Conservation (phyloP, 1,284 basidiomycete genomes). For the Trametes polyzona region DNA sequence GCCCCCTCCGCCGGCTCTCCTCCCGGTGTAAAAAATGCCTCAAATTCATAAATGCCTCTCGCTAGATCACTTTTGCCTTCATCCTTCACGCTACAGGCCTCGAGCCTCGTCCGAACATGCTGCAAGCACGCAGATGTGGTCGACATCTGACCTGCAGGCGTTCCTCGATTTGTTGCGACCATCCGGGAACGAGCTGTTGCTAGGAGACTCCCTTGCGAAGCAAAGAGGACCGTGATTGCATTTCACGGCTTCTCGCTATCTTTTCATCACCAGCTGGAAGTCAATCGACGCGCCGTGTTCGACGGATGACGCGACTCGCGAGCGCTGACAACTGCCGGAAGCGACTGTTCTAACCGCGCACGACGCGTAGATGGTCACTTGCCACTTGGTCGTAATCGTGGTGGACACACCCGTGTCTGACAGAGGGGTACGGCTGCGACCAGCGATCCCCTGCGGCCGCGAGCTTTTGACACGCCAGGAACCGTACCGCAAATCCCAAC, state of each 20-base stretch:
- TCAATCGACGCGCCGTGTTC: background rate
- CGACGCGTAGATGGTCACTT: background rate
- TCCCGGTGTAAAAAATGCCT: background rate
- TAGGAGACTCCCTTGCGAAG: slow-evolving; percentile 2
- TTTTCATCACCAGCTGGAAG: background rate
- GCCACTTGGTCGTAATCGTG: too few species aligned
- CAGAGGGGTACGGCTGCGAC: background rate
- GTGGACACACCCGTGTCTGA: too few species aligned
- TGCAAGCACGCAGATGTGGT: too few species aligned
- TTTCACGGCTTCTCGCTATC: background rate
- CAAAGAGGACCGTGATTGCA: background rate
- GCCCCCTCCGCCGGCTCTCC: background rate
- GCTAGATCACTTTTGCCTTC: background rate
- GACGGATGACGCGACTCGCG: background rate
- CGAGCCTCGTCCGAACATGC: background rate
- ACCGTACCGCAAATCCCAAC: too few species aligned
- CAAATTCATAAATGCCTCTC: background rate
- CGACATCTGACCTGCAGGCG: too few species aligned
- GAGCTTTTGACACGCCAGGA: too few species aligned
- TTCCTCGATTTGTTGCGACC: background rate
- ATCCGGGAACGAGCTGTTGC: background rate
- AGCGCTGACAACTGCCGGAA: background rate
- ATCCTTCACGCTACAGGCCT: too few species aligned
- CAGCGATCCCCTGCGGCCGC: background rate
- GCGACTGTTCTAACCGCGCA: too few species aligned